phyloP scores from a whole-genome alignment of 106 monocot genomes.

The Dendrobium catenatum region DNA sequence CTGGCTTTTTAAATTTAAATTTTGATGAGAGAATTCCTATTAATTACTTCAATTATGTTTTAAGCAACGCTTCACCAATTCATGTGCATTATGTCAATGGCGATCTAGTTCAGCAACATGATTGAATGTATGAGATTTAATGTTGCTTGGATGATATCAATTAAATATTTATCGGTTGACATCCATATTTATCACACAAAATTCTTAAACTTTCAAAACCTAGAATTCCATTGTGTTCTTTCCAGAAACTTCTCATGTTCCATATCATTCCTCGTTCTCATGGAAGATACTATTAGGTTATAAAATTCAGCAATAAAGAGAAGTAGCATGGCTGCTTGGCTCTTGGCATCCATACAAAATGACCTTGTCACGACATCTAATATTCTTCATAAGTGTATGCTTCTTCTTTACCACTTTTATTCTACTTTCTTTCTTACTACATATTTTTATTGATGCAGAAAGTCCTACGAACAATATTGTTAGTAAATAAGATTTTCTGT shows the following conservation, averaged over 20 bases:
- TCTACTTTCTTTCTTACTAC: too few relatives aligned
- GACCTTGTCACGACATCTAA: too few relatives aligned
- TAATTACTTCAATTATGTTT: neutral
- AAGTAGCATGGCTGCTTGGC: too few relatives aligned
- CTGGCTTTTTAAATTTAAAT: neutral
- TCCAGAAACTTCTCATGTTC: neutral
- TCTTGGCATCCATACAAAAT: too few relatives aligned
- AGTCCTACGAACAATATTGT: too few relatives aligned
- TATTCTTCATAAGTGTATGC: too few relatives aligned
- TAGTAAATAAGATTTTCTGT: neutral
- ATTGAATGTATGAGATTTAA: neutral
- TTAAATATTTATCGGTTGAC: neutral
- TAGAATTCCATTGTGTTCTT: neutral
- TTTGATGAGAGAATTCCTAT: neutral
- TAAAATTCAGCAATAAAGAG: too few relatives aligned
- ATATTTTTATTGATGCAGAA: too few relatives aligned
- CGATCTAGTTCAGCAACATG: neutral
- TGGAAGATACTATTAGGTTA: neutral
- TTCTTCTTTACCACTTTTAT: too few relatives aligned
- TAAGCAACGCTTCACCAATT: neutral
- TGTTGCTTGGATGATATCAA: neutral
- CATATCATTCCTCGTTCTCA: neutral
- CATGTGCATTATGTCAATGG: neutral
- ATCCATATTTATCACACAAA: neutral
- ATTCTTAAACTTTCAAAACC: neutral